A percentile compares a stretch with the other conserved stretches of the same genome.
Evolutionary conservation across 2,329 filamentous ascomycete species (phyloP).

Genomic region (Aspergillus pseudonomiae): DNA sequence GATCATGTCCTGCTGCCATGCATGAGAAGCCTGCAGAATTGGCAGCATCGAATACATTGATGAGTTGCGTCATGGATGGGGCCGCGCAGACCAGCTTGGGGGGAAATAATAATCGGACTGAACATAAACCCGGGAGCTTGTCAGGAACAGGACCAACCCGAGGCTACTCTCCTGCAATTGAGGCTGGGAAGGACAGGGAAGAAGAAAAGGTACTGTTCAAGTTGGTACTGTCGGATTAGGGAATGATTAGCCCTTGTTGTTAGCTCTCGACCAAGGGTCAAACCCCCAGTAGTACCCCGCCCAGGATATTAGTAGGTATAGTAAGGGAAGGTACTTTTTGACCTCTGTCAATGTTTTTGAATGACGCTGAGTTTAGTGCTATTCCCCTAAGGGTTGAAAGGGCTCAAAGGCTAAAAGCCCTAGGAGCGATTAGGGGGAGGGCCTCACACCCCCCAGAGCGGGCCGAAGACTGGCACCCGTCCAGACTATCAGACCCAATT

Average conservation of each 20-base stretch:
- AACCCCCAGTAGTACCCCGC: constrained; percentile 2
- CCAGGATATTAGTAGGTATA: background rate
- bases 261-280: background rate
- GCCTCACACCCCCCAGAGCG: constrained; percentile 1
- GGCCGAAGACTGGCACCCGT: constrained; percentile 4
- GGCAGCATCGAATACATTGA: constrained; percentile 6
- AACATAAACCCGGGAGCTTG: background rate
- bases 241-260: background rate
- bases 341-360: background rate
- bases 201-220: background rate
- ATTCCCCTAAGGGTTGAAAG: background rate
- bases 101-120: background rate
- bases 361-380: background rate
- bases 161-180: background rate
- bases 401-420: background rate
- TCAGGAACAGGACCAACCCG: constrained; percentile 3
- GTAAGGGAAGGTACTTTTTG: constrained; percentile 1
- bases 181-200: background rate
- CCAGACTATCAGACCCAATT: constrained; percentile 2
- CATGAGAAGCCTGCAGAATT: constrained; percentile 8
- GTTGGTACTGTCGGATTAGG: background rate
- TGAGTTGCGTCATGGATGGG: constrained; percentile 6
- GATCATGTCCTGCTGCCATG: constrained; percentile 3
- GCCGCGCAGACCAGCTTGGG: background rate
- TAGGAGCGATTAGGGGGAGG: background rate